Evolutionary conservation across 164 flowering plant species (phyloP), one percentile per base, ranked within the genome.

Genomic region (Aristolochia fimbriata): DNA sequence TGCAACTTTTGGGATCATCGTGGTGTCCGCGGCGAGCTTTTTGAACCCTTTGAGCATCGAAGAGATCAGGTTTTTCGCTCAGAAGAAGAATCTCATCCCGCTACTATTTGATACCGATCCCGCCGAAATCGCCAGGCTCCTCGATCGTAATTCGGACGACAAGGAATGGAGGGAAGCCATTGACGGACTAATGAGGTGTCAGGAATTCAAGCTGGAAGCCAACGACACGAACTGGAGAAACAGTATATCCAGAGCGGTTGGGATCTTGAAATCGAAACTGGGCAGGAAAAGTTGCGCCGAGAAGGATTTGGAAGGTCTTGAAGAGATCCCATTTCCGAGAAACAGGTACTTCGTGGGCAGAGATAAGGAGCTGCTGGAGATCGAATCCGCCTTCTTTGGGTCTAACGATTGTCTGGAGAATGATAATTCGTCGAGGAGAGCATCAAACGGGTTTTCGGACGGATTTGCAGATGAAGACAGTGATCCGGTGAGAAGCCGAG

Each of bases 51-150:
- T 78, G 1, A 86, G 79, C 62, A 47, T 82, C 62, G 94, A 88
- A 68, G 97, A 91, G 69, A 76, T 91, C 14, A 74, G 85, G 57
- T 85, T 88, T 80, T 88, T 91, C 54, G 70, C 85, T n/a, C 94
- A 86, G 55, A 91, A 88, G 78, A 91, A 82, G 80, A 91, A 84
- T 62, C 54, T 88, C 77, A 75, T 88, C 51, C 97, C 97, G 15
- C 9, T 88, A 25, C 80, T 83, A 57, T 82, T 81, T 52, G 83
- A 78, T 56, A 74, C 69, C 1, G 83, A 82, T 37, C 71, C 74
- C 15, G 47, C 62, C 1, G 83, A 83, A 65, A 69, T 84, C 27
- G 58, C 61, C 20, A 68, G 69, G 31, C 74, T 76, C 62, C 74
- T 83, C 22, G 65, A 68, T 62, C 70, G 70, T 52, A 78, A 70